A percentile compares a stretch with the other conserved stretches of the same genome.
Conservation (phyloP, 2,329 filamentous ascomycete species). For the Pseudogymnoascus sp. region DNA sequence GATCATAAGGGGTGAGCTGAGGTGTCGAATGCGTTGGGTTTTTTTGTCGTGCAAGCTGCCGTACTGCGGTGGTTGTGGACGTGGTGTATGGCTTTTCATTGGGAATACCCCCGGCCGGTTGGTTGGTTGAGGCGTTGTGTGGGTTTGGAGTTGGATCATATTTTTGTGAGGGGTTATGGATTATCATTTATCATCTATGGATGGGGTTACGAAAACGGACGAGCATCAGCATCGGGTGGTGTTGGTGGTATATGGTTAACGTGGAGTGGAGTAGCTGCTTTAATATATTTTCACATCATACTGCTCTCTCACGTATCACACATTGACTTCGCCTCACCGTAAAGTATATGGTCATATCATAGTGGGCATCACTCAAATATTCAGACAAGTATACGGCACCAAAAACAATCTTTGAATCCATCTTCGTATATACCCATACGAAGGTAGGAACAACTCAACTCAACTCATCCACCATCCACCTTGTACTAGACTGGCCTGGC, state of each 20-base stretch:
- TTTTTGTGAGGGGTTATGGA: not conserved
- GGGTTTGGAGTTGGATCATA: not conserved
- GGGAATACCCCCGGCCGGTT: constrained; percentile 3
- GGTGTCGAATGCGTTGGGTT: too few relatives aligned
- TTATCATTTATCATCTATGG: not conserved
- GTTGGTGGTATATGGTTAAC: not conserved
- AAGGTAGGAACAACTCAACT: not conserved
- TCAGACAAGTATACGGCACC: too few relatives aligned
- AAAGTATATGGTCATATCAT: too few relatives aligned
- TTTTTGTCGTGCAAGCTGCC: not conserved
- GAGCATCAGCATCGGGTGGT: not conserved
- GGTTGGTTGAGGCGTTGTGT: not conserved
- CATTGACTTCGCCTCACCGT: not conserved
- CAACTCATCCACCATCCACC: too few relatives aligned
- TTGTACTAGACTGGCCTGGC: too few relatives aligned
- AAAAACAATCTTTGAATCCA: not conserved
- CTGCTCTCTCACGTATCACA: not conserved
- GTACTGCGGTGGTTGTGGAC: not conserved
- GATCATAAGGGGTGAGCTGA: not conserved
- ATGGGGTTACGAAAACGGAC: not conserved
- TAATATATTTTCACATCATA: not conserved
- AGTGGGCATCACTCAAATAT: too few relatives aligned
- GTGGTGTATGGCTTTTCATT: not conserved
- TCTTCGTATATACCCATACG: constrained; percentile 1
- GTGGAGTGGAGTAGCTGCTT: too few relatives aligned